A percentile compares a stretch with the other conserved stretches of the same genome.
These are phyloP conservation scores for Stemphylium vesicarium DNA, from an alignment of 2,329 filamentous ascomycete genomes.

Conservation along the genomic window DNA sequence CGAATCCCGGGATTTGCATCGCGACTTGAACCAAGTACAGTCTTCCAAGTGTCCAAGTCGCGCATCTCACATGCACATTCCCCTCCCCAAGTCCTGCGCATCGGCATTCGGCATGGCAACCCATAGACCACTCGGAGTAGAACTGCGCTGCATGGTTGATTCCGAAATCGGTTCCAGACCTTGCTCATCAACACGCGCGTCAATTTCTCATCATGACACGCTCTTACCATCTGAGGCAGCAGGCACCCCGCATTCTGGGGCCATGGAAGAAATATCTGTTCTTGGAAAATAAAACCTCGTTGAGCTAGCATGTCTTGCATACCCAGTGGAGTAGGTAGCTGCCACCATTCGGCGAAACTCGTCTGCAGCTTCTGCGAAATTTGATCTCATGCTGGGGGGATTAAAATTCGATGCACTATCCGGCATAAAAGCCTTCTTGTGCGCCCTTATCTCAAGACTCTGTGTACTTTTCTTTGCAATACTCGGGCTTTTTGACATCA, in stretches of 20 bases:
- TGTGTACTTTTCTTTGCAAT: no score
- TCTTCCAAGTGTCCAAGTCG: neutral
- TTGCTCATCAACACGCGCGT: neutral
- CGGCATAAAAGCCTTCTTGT: no score
- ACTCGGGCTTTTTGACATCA: neutral
- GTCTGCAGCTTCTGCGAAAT: neutral
- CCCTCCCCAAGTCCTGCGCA: neutral
- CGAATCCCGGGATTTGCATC: neutral
- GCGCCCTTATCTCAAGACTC: no score
- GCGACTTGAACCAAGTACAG: neutral
- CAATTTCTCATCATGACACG: slow-evolving; percentile 1
- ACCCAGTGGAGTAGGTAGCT: neutral
- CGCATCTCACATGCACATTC: neutral
- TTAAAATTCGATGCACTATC: no score
- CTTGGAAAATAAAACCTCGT: neutral
- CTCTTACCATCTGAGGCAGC: neutral
- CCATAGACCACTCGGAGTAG: neutral
- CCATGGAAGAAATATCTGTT: neutral
- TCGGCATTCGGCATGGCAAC: neutral
- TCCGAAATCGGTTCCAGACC: neutral
- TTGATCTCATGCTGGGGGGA: neutral
- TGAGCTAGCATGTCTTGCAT: neutral
- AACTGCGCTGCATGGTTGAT: neutral
- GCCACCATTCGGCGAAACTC: neutral
- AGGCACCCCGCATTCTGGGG: slow-evolving; percentile 2